Evolutionary conservation across 441 rosid genomes (phyloP).

Genomic region (Corymbia calophylla): DNA sequence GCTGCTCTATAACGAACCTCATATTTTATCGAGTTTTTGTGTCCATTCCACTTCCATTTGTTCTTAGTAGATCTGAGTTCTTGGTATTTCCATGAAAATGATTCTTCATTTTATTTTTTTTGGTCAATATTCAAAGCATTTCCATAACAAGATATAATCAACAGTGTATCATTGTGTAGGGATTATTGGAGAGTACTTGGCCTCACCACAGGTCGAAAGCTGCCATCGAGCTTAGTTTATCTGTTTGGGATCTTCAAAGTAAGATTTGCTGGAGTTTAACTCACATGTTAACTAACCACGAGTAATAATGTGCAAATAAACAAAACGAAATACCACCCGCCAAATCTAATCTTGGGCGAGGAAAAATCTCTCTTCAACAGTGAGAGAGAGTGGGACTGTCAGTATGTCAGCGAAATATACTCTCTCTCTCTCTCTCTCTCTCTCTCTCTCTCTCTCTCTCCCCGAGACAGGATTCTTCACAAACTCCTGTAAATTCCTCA

Average conservation of each 20-base stretch:
- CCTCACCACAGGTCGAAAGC: neutral
- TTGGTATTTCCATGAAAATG: neutral
- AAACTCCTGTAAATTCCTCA: constrained; percentile 19
- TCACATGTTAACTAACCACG: constrained; percentile 4
- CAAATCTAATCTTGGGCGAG: constrained; percentile 27
- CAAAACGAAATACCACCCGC: neutral
- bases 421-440: neutral
- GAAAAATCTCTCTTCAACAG: constrained; percentile 1
- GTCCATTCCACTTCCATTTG: neutral
- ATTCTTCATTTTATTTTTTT: neutral
- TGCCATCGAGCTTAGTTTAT: neutral
- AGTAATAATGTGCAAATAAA: neutral
- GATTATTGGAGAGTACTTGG: neutral
- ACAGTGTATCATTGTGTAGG: neutral
- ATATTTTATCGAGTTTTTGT: neutral
- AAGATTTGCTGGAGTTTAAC: constrained; percentile 9
- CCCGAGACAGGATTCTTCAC: constrained; percentile 10
- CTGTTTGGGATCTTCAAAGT: constrained; percentile 30
- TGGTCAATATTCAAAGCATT: neutral
- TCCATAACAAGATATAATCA: neutral
- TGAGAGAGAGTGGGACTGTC: constrained; percentile 7
- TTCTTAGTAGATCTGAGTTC: neutral
- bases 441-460: neutral
- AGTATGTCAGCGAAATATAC: constrained; percentile 20
- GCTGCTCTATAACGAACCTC: neutral